A percentile compares a stretch with the other conserved stretches of the same genome.
Evolutionary conservation across 768 basidiomycete species (phyloP).

Genomic region (Imleria badia): DNA sequence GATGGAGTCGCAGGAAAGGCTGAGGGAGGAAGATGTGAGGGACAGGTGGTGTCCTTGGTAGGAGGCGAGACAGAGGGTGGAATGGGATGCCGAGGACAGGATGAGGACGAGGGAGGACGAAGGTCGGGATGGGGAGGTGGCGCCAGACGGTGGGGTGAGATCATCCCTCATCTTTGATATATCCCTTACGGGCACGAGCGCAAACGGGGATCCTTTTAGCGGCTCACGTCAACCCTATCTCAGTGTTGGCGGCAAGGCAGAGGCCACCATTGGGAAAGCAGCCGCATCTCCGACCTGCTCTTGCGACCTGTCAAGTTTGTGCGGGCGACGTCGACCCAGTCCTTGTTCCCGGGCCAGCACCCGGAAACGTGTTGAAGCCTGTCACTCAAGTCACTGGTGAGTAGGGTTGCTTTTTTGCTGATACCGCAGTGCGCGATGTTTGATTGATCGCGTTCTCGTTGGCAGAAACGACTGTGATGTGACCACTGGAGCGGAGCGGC

Average conservation of each 20-base stretch:
- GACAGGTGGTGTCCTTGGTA: too few species aligned
- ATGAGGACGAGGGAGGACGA: too few species aligned
- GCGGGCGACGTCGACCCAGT: slow-evolving; percentile 50
- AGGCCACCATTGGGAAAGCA: slow-evolving; percentile 23
- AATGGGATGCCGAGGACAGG: too few species aligned
- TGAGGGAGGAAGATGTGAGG: too few species aligned
- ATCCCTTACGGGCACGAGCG: too few species aligned
- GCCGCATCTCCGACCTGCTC: slow-evolving; percentile 57
- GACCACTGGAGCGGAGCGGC: slow-evolving; percentile 75
- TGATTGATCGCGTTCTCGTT: not conserved
- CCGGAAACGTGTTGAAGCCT: slow-evolving; percentile 61
- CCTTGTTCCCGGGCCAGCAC: slow-evolving; percentile 49
- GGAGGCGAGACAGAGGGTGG: too few species aligned
- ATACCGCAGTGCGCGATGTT: not conserved
- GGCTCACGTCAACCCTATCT: not conserved
- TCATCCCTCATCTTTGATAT: too few species aligned
- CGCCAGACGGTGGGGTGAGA: too few species aligned
- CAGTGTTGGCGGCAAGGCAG: slow-evolving; percentile 1
- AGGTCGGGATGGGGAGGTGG: too few species aligned
- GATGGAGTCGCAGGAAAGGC: too few species aligned
- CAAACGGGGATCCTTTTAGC: not conserved
- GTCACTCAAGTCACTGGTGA: slow-evolving; percentile 50
- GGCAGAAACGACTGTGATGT: slow-evolving; percentile 46
- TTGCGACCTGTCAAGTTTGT: slow-evolving; percentile 73
- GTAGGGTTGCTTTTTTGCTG: not conserved